Evolutionary conservation across 768 basidiomycete genomes (phyloP).

Genomic region (Mycena maculata): DNA sequence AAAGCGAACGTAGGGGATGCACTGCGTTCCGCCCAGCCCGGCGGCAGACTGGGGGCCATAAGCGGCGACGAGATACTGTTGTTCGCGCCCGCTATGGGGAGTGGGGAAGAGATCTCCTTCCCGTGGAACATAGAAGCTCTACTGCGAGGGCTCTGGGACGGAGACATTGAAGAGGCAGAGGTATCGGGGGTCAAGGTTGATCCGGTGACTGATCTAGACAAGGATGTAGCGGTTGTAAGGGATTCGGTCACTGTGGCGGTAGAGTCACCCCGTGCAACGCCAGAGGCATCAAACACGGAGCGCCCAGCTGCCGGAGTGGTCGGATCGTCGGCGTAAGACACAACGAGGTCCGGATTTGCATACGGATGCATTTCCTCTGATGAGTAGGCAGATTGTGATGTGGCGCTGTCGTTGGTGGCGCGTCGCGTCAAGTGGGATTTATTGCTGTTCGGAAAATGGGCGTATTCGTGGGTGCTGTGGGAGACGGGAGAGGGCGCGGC

Average conservation of each 20-base stretch:
- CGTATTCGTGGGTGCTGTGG: constrained; percentile 29
- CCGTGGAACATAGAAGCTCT: constrained; percentile 54
- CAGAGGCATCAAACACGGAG: constrained; percentile 41
- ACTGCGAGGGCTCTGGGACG: constrained; percentile 34
- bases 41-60: constrained; percentile 46
- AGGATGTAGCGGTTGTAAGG: constrained; percentile 38
- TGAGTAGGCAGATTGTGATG: constrained; percentile 39
- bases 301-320: constrained; percentile 43
- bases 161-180: constrained; percentile 44
- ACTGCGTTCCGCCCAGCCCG: constrained; percentile 65
- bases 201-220: constrained; percentile 47
- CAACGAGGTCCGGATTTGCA: constrained; percentile 79
- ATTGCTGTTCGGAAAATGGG: constrained; percentile 30
- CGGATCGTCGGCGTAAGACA: constrained; percentile 49
- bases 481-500: constrained; percentile 36
- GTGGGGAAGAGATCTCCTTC: constrained; percentile 69
- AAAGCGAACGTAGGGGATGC: constrained; percentile 67
- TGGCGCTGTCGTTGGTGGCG: constrained; percentile 30
- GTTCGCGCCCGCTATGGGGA: constrained; percentile 49
- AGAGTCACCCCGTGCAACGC: constrained; percentile 61
- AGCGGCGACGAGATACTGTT: constrained; percentile 39
- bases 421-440: constrained; percentile 33
- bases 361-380: constrained; percentile 77
- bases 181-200: constrained; percentile 52
- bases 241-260: constrained; percentile 62